These are phyloP conservation scores for Cladosporium sp. DNA, from an alignment of 2,329 filamentous ascomycete species.

Conservation along the genomic window DNA sequence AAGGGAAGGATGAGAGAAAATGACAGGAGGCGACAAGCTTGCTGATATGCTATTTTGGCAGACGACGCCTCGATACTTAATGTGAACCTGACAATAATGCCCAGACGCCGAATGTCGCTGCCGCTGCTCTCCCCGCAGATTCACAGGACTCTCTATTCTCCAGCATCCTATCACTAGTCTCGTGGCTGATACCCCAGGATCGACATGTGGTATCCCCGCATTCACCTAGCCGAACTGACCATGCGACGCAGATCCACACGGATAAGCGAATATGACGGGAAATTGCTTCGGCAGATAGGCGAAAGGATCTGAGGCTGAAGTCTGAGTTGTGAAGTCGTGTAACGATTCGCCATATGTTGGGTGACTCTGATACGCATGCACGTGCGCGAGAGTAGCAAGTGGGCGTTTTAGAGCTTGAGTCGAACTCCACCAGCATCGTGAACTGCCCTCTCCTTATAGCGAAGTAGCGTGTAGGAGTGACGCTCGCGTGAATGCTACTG, in stretches of 20 bases:
- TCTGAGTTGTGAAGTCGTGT: neutral
- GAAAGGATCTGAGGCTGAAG: conserved; percentile 3
- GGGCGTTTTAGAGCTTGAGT: no score
- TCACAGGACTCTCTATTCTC: conserved; percentile 2
- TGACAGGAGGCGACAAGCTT: neutral
- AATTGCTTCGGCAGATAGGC: conserved; percentile 5
- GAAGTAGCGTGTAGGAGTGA: no score
- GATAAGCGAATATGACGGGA: neutral
- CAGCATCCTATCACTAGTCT: neutral
- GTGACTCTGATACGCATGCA: no score
- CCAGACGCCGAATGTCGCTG: neutral
- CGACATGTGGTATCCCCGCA: conserved; percentile 11
- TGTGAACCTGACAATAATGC: neutral
- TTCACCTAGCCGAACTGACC: neutral
- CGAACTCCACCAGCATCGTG: no score
- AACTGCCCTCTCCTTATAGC: no score
- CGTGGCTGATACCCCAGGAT: neutral
- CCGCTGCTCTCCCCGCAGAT: neutral
- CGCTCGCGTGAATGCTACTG: no score
- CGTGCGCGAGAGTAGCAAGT: no score
- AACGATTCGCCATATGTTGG: no score
- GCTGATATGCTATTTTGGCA: neutral
- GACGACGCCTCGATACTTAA: neutral
- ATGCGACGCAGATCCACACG: neutral
- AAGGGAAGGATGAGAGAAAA: neutral